Conservation (phyloP, 1,139 yeast genomes). For the Debaryomyces psychrophilus region DNA sequence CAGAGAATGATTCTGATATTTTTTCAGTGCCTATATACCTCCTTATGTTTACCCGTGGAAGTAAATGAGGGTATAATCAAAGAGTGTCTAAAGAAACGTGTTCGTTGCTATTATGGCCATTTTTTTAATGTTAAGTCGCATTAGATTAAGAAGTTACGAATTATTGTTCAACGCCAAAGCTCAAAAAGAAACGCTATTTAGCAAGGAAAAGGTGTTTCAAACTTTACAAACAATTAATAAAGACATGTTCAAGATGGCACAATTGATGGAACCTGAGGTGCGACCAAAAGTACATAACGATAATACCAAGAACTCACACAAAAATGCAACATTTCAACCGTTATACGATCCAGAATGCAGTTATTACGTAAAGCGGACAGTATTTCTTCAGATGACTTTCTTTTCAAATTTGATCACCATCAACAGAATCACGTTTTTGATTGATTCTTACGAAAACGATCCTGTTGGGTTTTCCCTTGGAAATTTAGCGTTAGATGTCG, state of each 20-base stretch:
- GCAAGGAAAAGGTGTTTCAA: conserved; percentile 15
- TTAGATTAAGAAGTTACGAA: conserved; percentile 34
- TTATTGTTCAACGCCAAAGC: conserved; percentile 34
- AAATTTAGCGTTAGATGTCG: conserved; percentile 33
- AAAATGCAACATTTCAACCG: background rate
- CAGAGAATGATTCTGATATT: conserved; percentile 4
- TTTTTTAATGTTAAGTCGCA: conserved; percentile 28
- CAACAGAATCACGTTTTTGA: conserved; percentile 36
- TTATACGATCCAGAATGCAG: conserved; percentile 16
- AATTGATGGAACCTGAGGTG: conserved; percentile 18
- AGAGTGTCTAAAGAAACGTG: background rate
- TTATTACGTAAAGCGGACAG: conserved; percentile 24
- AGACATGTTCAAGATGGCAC: conserved; percentile 24
- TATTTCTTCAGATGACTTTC: conserved; percentile 22
- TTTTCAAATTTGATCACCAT: conserved; percentile 42
- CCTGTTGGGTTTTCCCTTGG: conserved; percentile 24
- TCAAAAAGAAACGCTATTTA: conserved; percentile 20
- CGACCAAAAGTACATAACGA: conserved; percentile 33
- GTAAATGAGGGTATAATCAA: background rate
- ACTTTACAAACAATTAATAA: conserved; percentile 24
- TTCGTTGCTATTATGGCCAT: conserved; percentile 7
- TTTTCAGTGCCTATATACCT: background rate
- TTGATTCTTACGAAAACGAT: conserved; percentile 20
- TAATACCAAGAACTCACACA: background rate
- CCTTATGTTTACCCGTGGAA: background rate